Evolutionary conservation across 2,329 filamentous ascomycete genomes (phyloP), one percentile per base, ranked within the genome.

Genomic region (Sporothrix variecibatus): DNA sequence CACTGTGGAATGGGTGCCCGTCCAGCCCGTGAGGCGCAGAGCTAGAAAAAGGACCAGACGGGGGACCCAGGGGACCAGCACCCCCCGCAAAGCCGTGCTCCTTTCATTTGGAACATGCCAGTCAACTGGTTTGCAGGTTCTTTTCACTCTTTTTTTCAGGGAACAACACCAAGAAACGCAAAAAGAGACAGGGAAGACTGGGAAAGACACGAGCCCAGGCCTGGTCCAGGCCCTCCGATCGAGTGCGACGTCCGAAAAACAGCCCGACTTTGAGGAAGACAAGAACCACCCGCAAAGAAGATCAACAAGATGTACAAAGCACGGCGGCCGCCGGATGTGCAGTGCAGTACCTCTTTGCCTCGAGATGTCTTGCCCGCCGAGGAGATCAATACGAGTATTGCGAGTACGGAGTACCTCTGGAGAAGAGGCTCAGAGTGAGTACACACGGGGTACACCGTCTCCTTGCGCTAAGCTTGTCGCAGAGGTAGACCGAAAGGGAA

Each of bases 71-170:
- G 38, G 9, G 62, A 49, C 26, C 40, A 51, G 46, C 40, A 31
- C 43, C 46, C 67, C 49, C 65, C 43, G 65, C 31, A 28, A 58
- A 60, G n/a, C n/a, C 23, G 69, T 46, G 38, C 69, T 71, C 53
- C 69, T 71, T 71, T 71, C 69, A 71, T 71, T 71, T 62, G 38
- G 31, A 38, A 69, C 65, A 69, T 69, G 43, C 65, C 65, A 69
- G 46, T 67, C 62, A 43, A 26, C 23, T 8, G 38, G 64, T 23
- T 26, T 49, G 15, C 15, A 12, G 11, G 40, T 49, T 11, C 34
- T 34, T 34, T 34, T 34, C 34, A 34, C 34, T 34, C 2, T 38
- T 53, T 69, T 34, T 51, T n/a, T 20, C 17, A 68, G 26, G 65
- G 26, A 34, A 49, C 43, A 15, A 49, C 12, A 17, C 4, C 43